Base-by-base conservation (phyloP, 1,139 yeast species). In the Magnusiomyces suaveolens region DNA sequence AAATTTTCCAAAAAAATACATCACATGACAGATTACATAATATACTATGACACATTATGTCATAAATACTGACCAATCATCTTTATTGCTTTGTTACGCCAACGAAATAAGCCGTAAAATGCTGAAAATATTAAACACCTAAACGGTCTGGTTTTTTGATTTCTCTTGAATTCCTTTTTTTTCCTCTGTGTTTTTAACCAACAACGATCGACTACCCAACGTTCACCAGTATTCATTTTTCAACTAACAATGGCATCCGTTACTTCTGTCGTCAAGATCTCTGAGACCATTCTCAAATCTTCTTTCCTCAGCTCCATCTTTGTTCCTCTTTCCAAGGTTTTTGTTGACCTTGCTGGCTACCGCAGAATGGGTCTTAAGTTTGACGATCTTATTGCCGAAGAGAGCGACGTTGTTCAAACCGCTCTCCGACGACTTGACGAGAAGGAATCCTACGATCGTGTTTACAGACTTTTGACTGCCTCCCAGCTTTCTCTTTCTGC, bases 381-480 rank as follows among this genome's bases (percentile, higher is more conserved):
- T 69, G 94, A 92, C 69, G 98, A 92, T 72, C 74, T 92, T 67
- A 72, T 92, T 62, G 73, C 80, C 60, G 98, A 92, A 75, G 98
- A 92, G 77, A 84, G 77, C 70, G 90, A 90, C 66, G 75, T 82
- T 57, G 79, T 85, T 75, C 94, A 88, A 76, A 88, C 82, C 68
- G 98, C 97, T 55, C 74, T 92, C 60, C 74, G 80, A 60, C 87
- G 98, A 80, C 77, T 92, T 66, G 95, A 97, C 63, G 82, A 81
- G 55, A 80, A 81, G 54, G 95, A 85, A 69, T 75, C 83, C 47
- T 92, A 92, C 72, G 88, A 95, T 62, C 87, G 98, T 77, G 85
- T 84, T 69, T 92, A 76, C 81, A 87, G 98, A 78, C 79, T 87
- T 61, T 78, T 92, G 62, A 87, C 94, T 63, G 97, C 97, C 60